Evolutionary conservation across 257 asterid species (phyloP), one percentile per base, ranked within the genome.

Genomic region (Solanum arcanum): DNA sequence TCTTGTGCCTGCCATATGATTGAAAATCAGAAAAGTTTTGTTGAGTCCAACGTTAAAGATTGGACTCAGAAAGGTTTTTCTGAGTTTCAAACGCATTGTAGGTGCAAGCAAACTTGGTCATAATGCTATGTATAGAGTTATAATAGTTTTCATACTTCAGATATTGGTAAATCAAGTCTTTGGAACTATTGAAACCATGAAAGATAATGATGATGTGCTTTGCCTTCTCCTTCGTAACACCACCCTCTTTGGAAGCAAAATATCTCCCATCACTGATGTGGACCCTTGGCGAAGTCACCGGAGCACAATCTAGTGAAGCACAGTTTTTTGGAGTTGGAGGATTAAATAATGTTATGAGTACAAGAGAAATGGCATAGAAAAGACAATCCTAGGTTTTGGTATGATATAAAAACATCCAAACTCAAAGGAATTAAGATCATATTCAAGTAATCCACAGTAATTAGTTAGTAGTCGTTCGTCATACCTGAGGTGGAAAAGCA

Each of bases 301-400:
- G 94, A 77, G 96, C 96, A 35, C 97, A 97, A 47, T 95, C 96
- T 4, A 93, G 93, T 3, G 95, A 91, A 60, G 98, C 95, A 52
- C 96, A 95, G 74, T 86, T 76, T 89, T 89, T 95, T n/a, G 98
- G 92, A 74, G 94, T 86, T 5, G 94, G 93, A 6, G 97, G 95
- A 89, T 88, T 93, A 72, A 93, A 91, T 49, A 93, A 74, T 13
- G 15, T 21, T 49, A 15, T 15, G 16, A 59, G 60, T 49, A 59
- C 25, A 49, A 49, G 21, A 59, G 6, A 59, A 60, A 60, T 23
- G 29, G 27, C 1, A 60, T 60, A 56, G 5, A 60, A 20, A 27
- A 60, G 68, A 60, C 29, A 4, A 2, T 60, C 68, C 14, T 60
- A 60, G 62, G 62, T 73, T 33, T 37, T 1, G 10, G 46, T 73